Base-by-base conservation (phyloP, 2,329 filamentous ascomycete species). In the Scopulariopsis brevicaulis region DNA sequence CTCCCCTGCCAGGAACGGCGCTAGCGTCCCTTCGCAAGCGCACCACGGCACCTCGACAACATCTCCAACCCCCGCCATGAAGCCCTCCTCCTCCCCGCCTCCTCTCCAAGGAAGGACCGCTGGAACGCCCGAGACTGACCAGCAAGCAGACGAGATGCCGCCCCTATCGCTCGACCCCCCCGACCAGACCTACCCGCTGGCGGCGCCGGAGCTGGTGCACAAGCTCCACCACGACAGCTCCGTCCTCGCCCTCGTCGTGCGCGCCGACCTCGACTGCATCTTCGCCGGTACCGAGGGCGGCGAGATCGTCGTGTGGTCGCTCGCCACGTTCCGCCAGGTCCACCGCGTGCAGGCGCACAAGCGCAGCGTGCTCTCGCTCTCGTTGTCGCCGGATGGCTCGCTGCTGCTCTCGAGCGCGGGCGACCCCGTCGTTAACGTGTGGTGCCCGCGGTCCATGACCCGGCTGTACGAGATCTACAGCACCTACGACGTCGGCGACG, bases 281-380 rank as follows among this genome's bases (percentile, higher is more conserved):
- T 99, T 90, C 70, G 92, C 93, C 20, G 94, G 94, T 48, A 92
- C 94, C 1, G 91, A 96, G 69, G 89, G 90, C 62, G 94, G 94
- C 61, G 90, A 96, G 73, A 96, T 99, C 61, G 79, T 95, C 53
- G 86, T 92, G 52, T 99, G 91, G 88, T 91, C 88, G 3, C 80
- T 99, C 52, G 85, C 87, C 63, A 96, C 90, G 8, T 99, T 92
- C 69, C 86, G 95, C 70, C 84, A 87, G 55, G 82, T 89, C 32
- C 79, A 82, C 50, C 86, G 86, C 32, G 84, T 97, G 22, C 88
- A 94, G 68, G 94, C 90, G 5, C 94, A 99, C 74, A 87, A 90
- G 68, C 89, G 94, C 58, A 96, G 90, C 67, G 89, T 99, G 24
- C 83, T 99, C 54, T 90, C 87, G 59, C 79, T 99, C 3, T 88